Evolutionary conservation across 768 basidiomycete species (phyloP).

Genomic region (Clavulina sp.): DNA sequence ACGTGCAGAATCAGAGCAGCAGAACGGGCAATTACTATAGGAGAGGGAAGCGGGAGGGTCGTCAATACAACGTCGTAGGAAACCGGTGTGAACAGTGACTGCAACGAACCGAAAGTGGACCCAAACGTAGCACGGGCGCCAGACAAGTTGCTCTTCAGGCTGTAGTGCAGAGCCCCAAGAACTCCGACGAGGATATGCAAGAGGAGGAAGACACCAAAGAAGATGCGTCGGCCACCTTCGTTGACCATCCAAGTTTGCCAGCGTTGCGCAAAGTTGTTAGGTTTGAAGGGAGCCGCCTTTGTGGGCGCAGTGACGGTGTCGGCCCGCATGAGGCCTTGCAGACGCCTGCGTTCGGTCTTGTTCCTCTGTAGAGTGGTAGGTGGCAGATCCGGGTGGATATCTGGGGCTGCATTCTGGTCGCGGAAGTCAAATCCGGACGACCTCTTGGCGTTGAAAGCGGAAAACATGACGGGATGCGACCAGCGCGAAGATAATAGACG

Average conservation of each 20-base stretch:
- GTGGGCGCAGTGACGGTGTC: slow-evolving; percentile 20
- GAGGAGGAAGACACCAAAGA: slow-evolving; percentile 66
- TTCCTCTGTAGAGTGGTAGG: slow-evolving; percentile 44
- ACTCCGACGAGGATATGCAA: slow-evolving; percentile 62
- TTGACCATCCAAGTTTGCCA: slow-evolving; percentile 11
- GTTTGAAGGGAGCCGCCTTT: not conserved
- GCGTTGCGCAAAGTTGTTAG: not conserved
- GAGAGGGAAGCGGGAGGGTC: not conserved
- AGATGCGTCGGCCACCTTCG: slow-evolving; percentile 49
- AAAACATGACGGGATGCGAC: not conserved
- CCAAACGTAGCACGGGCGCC: slow-evolving; percentile 57
- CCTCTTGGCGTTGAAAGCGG: not conserved
- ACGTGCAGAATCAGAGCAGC: slow-evolving; percentile 84
- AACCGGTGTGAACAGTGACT: not conserved
- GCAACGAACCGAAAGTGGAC: slow-evolving; percentile 48
- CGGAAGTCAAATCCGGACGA: slow-evolving; percentile 3
- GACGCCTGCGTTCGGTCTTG: slow-evolving; percentile 62
- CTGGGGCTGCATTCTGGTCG: not conserved
- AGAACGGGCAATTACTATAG: slow-evolving; percentile 62
- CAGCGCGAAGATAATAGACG: not conserved
- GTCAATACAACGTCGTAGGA: not conserved
- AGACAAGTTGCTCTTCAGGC: slow-evolving; percentile 57
- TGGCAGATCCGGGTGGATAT: slow-evolving; percentile 2
- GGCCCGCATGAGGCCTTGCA: slow-evolving; percentile 69
- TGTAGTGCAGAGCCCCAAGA: slow-evolving; percentile 64